A percentile compares a stretch with the other conserved stretches of the same genome.
Conservation (phyloP, 805 yeast species). For the Debaryomyces castellii region DNA sequence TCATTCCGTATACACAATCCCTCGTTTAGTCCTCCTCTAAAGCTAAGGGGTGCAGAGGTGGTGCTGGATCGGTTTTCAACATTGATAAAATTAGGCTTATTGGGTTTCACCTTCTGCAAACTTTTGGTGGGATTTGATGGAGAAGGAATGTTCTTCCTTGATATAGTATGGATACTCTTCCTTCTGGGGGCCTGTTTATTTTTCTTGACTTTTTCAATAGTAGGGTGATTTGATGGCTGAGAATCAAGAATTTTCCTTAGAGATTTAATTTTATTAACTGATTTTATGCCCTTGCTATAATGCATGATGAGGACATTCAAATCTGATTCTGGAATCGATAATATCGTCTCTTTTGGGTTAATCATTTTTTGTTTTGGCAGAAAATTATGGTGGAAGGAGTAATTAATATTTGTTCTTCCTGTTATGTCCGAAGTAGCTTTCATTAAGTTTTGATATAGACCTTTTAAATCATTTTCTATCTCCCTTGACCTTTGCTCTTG, state of each 20-base stretch:
- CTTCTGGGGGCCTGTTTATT: background rate
- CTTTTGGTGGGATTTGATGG: background rate
- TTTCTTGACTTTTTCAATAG: background rate
- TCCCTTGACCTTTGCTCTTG: background rate
- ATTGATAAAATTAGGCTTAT: background rate
- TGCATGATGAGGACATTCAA: background rate
- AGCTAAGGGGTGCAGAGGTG: background rate
- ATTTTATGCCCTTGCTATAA: background rate
- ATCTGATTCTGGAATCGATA: background rate
- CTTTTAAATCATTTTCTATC: background rate
- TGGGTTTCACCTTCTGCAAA: background rate
- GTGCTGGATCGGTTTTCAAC: background rate
- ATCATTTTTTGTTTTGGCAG: background rate
- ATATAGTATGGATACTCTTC: background rate
- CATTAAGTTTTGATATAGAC: background rate
- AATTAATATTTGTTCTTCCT: background rate
- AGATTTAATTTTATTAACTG: background rate
- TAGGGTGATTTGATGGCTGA: background rate
- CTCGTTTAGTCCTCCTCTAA: slow-evolving; percentile 14
- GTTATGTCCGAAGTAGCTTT: background rate
- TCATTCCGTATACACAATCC: slow-evolving; percentile 15
- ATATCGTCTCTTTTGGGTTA: background rate
- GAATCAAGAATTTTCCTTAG: background rate
- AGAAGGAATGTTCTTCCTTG: background rate
- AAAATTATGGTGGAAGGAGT: background rate